Evolutionary conservation across 2,329 filamentous ascomycete species (phyloP).

Genomic region (Alternaria infectoria): DNA sequence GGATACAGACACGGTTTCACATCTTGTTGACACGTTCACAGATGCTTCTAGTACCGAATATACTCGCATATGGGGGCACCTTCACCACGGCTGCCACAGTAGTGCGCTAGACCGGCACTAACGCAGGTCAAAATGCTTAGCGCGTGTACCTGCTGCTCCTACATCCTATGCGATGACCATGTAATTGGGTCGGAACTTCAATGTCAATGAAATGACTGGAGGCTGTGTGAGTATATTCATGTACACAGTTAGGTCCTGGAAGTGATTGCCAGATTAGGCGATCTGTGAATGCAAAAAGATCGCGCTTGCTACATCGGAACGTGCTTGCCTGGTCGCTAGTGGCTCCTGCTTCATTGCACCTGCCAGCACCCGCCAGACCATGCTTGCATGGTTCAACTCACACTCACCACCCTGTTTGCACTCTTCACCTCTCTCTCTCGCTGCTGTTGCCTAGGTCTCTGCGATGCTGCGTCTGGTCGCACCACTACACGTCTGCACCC

Average conservation of each 20-base stretch:
- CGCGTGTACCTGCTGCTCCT: background rate
- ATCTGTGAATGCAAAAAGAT: background rate
- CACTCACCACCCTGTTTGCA: background rate
- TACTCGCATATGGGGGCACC: background rate
- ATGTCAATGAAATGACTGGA: background rate
- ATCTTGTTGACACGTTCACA: background rate
- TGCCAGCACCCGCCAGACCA: background rate
- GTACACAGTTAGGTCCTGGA: background rate
- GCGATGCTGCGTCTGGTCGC: conserved; percentile 11
- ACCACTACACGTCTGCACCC: conserved; percentile 8
- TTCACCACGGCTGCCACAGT: background rate
- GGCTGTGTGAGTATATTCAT: background rate
- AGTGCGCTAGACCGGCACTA: background rate
- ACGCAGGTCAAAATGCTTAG: background rate
- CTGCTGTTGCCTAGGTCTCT: background rate
- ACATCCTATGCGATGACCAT: background rate
- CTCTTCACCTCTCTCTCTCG: conserved; percentile 1
- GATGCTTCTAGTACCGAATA: background rate
- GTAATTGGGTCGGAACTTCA: background rate
- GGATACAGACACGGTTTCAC: background rate
- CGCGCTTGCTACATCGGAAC: background rate
- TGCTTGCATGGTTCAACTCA: too few relatives aligned
- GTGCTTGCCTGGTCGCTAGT: background rate
- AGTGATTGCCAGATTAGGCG: background rate
- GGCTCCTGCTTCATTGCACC: background rate